Evolutionary conservation across 1,139 yeast genomes (phyloP).

Genomic region (Suhomyces bribrorum): DNA sequence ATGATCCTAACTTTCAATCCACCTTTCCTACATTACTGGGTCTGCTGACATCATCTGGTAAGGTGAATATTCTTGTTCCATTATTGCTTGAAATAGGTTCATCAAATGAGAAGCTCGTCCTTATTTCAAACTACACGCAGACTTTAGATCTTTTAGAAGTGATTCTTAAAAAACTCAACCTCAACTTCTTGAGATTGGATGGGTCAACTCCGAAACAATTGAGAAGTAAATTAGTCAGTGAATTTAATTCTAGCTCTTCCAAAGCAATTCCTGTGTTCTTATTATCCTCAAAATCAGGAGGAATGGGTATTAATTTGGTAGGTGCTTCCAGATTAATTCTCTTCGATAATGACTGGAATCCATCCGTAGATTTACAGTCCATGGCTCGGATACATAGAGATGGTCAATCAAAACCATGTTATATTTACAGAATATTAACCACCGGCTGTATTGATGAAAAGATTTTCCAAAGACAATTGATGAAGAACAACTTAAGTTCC

Average conservation of each 20-base stretch:
- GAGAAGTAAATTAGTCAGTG: constrained; percentile 65
- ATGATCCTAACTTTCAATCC: constrained; percentile 14
- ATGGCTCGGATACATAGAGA: constrained; percentile 96
- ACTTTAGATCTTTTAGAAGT: constrained; percentile 77
- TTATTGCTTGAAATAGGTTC: constrained; percentile 50
- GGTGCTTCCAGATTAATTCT: constrained; percentile 88
- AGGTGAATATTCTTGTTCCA: constrained; percentile 54
- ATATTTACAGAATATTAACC: constrained; percentile 76
- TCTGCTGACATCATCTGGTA: constrained; percentile 44
- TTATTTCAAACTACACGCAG: constrained; percentile 87
- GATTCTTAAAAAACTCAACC: constrained; percentile 50
- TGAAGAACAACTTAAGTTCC: constrained; percentile 79
- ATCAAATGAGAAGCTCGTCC: constrained; percentile 70
- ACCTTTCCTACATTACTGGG: constrained; percentile 11
- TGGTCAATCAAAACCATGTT: constrained; percentile 81
- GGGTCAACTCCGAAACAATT: constrained; percentile 75
- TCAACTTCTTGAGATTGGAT: constrained; percentile 68
- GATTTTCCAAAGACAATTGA: constrained; percentile 89
- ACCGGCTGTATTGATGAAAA: constrained; percentile 95
- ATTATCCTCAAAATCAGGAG: constrained; percentile 90
- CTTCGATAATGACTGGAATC: constrained; percentile 94
- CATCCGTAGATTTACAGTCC: constrained; percentile 89
- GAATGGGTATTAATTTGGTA: constrained; percentile 83
- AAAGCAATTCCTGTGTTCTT: constrained; percentile 62
- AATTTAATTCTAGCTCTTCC: constrained; percentile 58